These are phyloP conservation scores for Strobilomyces dryophilus DNA, from an alignment of 768 basidiomycete species.

Conservation along the genomic window DNA sequence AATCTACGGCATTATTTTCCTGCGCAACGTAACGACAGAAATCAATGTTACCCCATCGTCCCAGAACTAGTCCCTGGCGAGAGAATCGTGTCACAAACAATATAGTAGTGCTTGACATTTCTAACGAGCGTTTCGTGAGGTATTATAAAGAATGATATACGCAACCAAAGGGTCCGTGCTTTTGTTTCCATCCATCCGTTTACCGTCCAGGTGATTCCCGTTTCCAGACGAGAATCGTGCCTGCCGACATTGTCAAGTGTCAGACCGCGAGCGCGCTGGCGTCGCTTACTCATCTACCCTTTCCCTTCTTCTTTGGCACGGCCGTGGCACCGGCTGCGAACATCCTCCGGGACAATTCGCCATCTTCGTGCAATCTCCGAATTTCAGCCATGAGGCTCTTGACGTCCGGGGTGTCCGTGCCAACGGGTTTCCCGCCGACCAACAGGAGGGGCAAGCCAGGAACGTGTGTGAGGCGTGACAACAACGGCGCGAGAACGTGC, in stretches of 20 bases:
- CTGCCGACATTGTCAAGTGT: neutral
- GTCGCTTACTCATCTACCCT: constrained; percentile 14
- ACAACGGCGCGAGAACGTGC: constrained; percentile 55
- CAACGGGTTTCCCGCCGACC: constrained; percentile 58
- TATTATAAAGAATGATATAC: neutral
- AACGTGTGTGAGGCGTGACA: constrained; percentile 54
- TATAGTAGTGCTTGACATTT: neutral
- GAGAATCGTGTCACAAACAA: constrained; percentile 1
- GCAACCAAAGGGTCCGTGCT: neutral
- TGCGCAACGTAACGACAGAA: constrained; percentile 8
- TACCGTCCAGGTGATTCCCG: neutral
- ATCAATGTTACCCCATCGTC: constrained; percentile 2
- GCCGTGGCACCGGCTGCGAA: constrained; percentile 55
- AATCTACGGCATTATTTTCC: neutral
- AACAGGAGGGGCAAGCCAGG: constrained; percentile 62
- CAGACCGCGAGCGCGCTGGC: neutral
- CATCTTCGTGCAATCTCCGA: constrained; percentile 43
- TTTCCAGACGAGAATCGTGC: constrained; percentile 6
- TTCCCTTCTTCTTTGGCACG: constrained; percentile 53
- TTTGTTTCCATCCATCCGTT: neutral
- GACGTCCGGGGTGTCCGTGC: constrained; percentile 25
- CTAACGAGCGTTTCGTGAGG: constrained; percentile 3
- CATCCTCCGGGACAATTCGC: constrained; percentile 49
- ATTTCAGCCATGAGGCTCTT: constrained; percentile 42
- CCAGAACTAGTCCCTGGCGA: neutral